phyloP scores from a whole-genome alignment of 805 yeast species.

The Barnettozyma sucrosica region DNA sequence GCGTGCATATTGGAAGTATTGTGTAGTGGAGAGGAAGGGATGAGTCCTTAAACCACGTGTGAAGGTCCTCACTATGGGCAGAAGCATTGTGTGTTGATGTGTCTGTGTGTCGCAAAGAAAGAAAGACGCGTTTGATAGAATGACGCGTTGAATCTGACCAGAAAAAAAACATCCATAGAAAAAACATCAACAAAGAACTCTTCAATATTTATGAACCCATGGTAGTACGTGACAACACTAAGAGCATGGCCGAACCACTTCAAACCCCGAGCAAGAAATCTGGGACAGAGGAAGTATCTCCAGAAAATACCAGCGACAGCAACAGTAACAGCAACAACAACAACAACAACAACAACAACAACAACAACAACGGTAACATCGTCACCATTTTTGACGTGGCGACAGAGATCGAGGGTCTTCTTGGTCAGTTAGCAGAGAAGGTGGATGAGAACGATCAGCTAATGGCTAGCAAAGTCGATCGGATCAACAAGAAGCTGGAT shows the following conservation, averaged over 20 bases:
- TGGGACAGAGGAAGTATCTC: background rate
- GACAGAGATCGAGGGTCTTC: conserved; percentile 25
- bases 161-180: background rate
- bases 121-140: background rate
- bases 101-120: background rate
- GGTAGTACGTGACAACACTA: too few relatives aligned
- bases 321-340: background rate
- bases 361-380: conserved; percentile 1
- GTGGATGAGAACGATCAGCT: conserved; percentile 23
- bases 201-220: too few relatives aligned
- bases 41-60: conserved; percentile 5
- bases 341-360: background rate
- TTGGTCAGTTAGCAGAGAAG: conserved; percentile 11
- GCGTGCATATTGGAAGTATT: conserved; percentile 18
- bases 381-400: conserved; percentile 30
- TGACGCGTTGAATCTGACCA: background rate
- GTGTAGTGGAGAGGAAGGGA: conserved; percentile 4
- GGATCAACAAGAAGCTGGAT: conserved; percentile 20
- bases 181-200: background rate
- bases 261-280: conserved; percentile 1
- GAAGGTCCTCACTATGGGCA: background rate
- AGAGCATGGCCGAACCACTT: conserved; percentile 2
- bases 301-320: background rate
- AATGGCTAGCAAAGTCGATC: conserved; percentile 19
- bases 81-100: background rate